These are phyloP conservation scores for Exsudoporus frostii DNA, from an alignment of 768 basidiomycete species.

Conservation along the genomic window DNA sequence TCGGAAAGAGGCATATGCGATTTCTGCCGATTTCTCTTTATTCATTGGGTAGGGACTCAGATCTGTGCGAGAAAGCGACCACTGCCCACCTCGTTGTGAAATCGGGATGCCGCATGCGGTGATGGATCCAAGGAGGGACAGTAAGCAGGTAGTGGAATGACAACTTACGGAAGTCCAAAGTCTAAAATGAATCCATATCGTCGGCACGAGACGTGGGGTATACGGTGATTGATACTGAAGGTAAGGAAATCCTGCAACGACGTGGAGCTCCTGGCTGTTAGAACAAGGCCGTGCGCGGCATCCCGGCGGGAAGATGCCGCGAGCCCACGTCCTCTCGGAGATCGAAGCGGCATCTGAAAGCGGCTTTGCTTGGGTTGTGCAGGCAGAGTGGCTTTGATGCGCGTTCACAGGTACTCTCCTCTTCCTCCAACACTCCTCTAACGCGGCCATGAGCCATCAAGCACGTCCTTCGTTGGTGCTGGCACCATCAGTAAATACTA, in stretches of 20 bases:
- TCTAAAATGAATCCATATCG: background rate
- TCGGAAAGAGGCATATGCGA: constrained; percentile 3
- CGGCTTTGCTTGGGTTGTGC: constrained; percentile 29
- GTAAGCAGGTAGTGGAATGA: background rate
- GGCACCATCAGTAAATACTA: constrained; percentile 81
- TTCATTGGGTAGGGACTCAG: background rate
- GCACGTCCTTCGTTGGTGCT: constrained; percentile 68
- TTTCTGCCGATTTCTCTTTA: constrained; percentile 1
- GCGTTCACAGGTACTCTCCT: constrained; percentile 25
- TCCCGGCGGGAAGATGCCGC: constrained; percentile 22
- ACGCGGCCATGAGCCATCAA: constrained; percentile 54
- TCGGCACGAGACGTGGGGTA: background rate
- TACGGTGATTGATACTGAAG: background rate
- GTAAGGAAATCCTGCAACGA: background rate
- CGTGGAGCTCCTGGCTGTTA: background rate
- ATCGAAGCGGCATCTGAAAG: constrained; percentile 26
- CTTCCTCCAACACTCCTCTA: constrained; percentile 26
- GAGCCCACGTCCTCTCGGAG: constrained; percentile 9
- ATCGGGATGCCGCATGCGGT: background rate
- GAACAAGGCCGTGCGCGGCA: constrained; percentile 18
- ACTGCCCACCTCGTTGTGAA: background rate
- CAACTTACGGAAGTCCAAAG: background rate
- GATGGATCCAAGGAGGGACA: background rate
- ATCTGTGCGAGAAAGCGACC: background rate
- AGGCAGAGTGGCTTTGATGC: constrained; percentile 33